Evolutionary conservation across 164 flowering plant genomes (phyloP).

Genomic region (Kalanchoe fedtschenkoi): DNA sequence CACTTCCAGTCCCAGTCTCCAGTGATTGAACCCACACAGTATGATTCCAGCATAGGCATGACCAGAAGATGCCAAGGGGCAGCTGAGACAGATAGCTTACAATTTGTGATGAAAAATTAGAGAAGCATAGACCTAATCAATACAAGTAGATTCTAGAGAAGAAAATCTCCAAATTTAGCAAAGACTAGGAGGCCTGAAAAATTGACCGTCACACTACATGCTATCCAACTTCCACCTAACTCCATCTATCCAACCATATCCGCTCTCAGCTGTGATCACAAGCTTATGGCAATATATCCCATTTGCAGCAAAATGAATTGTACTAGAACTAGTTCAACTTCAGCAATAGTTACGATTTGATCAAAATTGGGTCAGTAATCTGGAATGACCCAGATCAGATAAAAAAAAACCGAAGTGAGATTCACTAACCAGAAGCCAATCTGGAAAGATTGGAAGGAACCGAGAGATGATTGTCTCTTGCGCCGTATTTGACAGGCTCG

Average conservation of each 20-base stretch:
- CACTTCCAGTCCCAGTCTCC: not conserved
- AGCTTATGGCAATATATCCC: not conserved
- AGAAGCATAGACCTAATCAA: not conserved
- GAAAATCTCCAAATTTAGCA: not conserved
- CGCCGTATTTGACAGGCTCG: conserved; percentile 5
- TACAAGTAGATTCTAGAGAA: not conserved
- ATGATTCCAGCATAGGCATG: not conserved
- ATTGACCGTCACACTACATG: not conserved
- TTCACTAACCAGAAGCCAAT: conserved; percentile 49
- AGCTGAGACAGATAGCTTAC: not conserved
- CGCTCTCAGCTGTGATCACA: no score
- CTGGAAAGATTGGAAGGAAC: conserved; percentile 31
- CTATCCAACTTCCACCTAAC: not conserved
- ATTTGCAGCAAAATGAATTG: not conserved
- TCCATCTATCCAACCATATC: not conserved
- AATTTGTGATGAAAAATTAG: no score
- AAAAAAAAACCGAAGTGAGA: conserved; percentile 8
- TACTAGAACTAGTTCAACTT: no score
- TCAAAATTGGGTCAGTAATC: not conserved
- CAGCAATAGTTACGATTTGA: no score
- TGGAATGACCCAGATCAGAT: conserved; percentile 27
- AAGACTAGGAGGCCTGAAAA: not conserved
- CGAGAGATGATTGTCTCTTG: conserved; percentile 14
- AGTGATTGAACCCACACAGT: not conserved
- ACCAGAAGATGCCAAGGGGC: not conserved